Percentiles rank a stretch among this genome's conserved stretches.
These are phyloP conservation scores for Climacium dendroides DNA, from an alignment of 225 moss, liverwort and hornwort species.

Conservation along the genomic window DNA sequence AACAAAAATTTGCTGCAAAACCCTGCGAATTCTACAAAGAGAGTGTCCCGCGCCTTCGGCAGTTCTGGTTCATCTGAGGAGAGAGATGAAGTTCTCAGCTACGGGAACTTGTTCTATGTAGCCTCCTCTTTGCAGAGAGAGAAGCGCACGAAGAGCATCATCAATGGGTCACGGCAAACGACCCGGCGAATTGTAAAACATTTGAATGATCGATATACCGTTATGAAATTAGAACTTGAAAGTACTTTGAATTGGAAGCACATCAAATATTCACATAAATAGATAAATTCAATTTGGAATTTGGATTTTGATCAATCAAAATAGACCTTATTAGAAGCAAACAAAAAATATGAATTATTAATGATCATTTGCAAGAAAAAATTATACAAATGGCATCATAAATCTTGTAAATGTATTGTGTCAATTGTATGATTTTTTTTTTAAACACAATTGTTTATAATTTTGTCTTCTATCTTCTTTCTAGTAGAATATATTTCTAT, in stretches of 20 bases:
- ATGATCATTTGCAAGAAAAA: too few relatives aligned
- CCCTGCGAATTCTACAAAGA: not conserved
- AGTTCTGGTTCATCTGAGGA: not conserved
- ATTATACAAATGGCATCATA: not conserved
- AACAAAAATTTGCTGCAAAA: not conserved
- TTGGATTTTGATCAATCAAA: not conserved
- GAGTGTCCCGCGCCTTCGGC: not conserved
- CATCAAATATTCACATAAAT: not conserved
- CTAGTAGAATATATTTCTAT: fast-evolving
- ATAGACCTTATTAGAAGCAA: not conserved
- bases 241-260: not conserved
- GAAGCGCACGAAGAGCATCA: not conserved
- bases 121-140: not conserved
- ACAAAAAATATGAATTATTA: not conserved
- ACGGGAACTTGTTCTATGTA: not conserved
- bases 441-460: fast-evolving
- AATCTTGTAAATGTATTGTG: not conserved
- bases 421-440: not conserved
- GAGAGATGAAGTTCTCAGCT: not conserved
- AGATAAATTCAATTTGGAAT: not conserved
- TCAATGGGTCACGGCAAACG: too few relatives aligned
- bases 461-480: too few relatives aligned
- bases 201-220: not conserved
- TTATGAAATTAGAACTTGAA: too few relatives aligned
- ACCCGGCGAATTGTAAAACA: not conserved